A percentile compares a stretch with the other conserved stretches of the same genome.
Evolutionary conservation across 2,329 filamentous ascomycete genomes (phyloP).

Genomic region (Rasamsonia emersonii): DNA sequence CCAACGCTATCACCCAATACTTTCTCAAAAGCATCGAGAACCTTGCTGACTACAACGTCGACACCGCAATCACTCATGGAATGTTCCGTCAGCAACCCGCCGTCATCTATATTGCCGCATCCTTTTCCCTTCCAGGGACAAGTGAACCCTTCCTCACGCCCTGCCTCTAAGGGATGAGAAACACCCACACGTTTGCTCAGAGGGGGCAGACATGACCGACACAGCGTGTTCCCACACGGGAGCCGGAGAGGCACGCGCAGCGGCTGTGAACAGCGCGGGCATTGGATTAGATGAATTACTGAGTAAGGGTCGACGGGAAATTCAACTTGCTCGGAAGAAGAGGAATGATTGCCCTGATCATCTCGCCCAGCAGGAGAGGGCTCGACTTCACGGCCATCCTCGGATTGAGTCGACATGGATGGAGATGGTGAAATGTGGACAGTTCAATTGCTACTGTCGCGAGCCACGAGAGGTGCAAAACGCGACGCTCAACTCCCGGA

Average conservation of each 20-base stretch:
- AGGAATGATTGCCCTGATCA: background rate
- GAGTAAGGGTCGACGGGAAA: slow-evolving; percentile 29
- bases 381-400: too few species aligned
- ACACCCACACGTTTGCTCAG: slow-evolving; percentile 59
- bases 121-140: slow-evolving; percentile 49
- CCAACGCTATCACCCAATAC: slow-evolving; percentile 11
- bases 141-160: slow-evolving; percentile 59
- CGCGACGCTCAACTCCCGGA: too few species aligned
- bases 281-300: slow-evolving; percentile 69
- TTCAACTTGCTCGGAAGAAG: background rate
- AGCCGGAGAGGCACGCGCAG: slow-evolving; percentile 63
- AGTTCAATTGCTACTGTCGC: too few species aligned
- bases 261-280: slow-evolving; percentile 61
- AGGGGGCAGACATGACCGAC: slow-evolving; percentile 63
- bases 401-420: background rate
- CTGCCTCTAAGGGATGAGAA: slow-evolving; percentile 64
- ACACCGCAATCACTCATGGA: slow-evolving; percentile 65
- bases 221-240: slow-evolving; percentile 74
- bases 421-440: background rate
- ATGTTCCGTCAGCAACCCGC: slow-evolving; percentile 60
- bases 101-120: slow-evolving; percentile 2
- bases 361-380: background rate
- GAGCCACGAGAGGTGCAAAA: too few species aligned
- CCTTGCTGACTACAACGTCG: slow-evolving; percentile 68
- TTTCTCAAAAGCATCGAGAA: slow-evolving; percentile 51